Evolutionary conservation across 257 asterid genomes (phyloP).

Genomic region (Jasminum sambac): DNA sequence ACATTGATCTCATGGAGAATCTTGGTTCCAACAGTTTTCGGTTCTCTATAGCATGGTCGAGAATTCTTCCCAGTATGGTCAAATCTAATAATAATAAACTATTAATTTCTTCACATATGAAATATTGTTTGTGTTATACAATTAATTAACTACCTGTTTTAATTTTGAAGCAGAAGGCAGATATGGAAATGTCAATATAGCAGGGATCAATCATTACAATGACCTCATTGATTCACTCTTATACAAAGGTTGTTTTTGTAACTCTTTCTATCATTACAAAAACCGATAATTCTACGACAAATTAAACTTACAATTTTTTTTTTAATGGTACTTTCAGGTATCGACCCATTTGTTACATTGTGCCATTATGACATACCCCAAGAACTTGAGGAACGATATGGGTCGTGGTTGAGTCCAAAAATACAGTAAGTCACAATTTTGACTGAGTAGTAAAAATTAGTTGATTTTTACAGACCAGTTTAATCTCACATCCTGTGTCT

Average conservation of each 20-base stretch:
- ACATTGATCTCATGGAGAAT: constrained; percentile 54
- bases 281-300: no score
- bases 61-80: constrained; percentile 66
- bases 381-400: constrained; percentile 70
- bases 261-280: background rate
- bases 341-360: constrained; percentile 57
- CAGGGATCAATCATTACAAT: constrained; percentile 56
- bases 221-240: constrained; percentile 57
- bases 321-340: no score
- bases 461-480: no score
- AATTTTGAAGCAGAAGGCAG: constrained; percentile 46
- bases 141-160: background rate
- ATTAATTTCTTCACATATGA: background rate
- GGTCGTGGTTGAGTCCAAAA: constrained; percentile 57
- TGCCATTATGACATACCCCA: constrained; percentile 70
- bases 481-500: background rate
- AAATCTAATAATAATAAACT: background rate
- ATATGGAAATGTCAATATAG: constrained; percentile 52
- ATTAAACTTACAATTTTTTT: no score
- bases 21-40: constrained; percentile 64
- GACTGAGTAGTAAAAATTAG: no score
- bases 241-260: constrained; percentile 33
- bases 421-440: constrained; percentile 34
- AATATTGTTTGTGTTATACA: background rate
- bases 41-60: constrained; percentile 72